phyloP scores from a whole-genome alignment of 495 filamentous ascomycete genomes.

The Penicillium steckii region DNA sequence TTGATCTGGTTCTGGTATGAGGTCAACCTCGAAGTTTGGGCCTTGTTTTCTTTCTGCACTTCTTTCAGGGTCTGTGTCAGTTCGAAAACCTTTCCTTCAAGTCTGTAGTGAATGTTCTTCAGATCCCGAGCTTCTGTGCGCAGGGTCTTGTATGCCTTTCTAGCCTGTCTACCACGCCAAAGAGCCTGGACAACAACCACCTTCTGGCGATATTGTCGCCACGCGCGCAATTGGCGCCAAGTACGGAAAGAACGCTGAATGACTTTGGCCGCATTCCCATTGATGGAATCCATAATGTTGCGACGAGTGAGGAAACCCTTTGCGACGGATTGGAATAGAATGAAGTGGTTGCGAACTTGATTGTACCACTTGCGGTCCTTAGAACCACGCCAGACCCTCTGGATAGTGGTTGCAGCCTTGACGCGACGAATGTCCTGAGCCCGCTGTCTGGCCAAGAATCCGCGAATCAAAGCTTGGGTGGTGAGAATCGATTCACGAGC shows the following conservation, averaged over 20 bases:
- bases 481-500: slow-evolving; percentile 76
- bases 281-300: slow-evolving; percentile 86
- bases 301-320: slow-evolving; percentile 88
- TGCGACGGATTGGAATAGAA: slow-evolving; percentile 81
- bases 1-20: too few relatives aligned
- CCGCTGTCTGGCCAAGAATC: slow-evolving; percentile 68
- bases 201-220: slow-evolving; percentile 86
- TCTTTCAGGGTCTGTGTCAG: slow-evolving; percentile 90
- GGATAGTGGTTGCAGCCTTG: slow-evolving; percentile 90
- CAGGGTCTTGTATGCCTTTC: slow-evolving; percentile 79
- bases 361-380: slow-evolving; percentile 80
- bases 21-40: too few relatives aligned
- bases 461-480: slow-evolving; percentile 74
- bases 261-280: slow-evolving; percentile 86
- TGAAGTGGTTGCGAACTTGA: slow-evolving; percentile 73
- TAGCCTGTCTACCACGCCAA: slow-evolving; percentile 84
- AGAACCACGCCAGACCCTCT: slow-evolving; percentile 88
- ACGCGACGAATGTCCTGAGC: slow-evolving; percentile 79
- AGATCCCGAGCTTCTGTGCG: slow-evolving; percentile 96
- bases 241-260: slow-evolving; percentile 92
- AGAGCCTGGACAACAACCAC: slow-evolving; percentile 88
- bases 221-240: slow-evolving; percentile 71
- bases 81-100: slow-evolving; percentile 99
- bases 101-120: slow-evolving; percentile 97
- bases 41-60: slow-evolving; percentile 91